Percentiles rank a stretch among this genome's conserved stretches.
Evolutionary conservation across 2,329 filamentous ascomycete genomes (phyloP).

Genomic region (Aspergillus fijiensis): DNA sequence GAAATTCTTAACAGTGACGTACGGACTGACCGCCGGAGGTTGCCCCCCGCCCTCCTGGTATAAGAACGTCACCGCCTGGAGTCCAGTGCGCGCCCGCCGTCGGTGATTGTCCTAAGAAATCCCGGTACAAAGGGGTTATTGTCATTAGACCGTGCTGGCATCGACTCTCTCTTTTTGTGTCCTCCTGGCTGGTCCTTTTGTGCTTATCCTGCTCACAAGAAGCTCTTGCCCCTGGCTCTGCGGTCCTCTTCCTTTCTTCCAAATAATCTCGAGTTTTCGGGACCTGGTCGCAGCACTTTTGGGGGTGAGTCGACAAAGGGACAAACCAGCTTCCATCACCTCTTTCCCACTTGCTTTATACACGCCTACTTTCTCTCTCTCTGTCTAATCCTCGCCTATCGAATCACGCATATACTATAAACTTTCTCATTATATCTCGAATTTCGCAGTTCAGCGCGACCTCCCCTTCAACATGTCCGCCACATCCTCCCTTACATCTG

Average conservation of each 20-base stretch:
- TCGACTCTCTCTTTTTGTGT: not conserved
- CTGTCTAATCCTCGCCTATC: not conserved
- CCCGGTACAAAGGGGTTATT: not conserved
- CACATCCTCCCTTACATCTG: slow-evolving; percentile 34
- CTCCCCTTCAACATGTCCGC: slow-evolving; percentile 28
- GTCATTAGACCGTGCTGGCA: not conserved
- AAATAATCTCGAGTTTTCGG: not conserved
- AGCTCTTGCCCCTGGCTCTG: not conserved
- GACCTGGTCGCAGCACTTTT: not conserved
- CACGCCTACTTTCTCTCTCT: not conserved
- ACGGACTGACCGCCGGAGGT: slow-evolving; percentile 7
- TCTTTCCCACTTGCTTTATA: not conserved
- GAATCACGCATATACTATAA: slow-evolving; percentile 1
- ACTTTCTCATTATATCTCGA: not conserved
- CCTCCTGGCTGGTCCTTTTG: not conserved
- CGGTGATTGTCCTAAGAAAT: slow-evolving; percentile 4
- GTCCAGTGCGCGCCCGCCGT: slow-evolving; percentile 10
- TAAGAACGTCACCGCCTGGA: slow-evolving; percentile 24
- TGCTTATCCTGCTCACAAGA: not conserved
- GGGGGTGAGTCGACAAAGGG: not conserved
- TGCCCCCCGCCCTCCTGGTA: not conserved
- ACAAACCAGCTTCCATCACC: not conserved
- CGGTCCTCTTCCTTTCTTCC: not conserved
- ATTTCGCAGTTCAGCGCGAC: not conserved
- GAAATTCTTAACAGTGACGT: slow-evolving; percentile 1